These are phyloP conservation scores for Podospora didyma DNA, from an alignment of 495 filamentous ascomycete species.

Conservation along the genomic window DNA sequence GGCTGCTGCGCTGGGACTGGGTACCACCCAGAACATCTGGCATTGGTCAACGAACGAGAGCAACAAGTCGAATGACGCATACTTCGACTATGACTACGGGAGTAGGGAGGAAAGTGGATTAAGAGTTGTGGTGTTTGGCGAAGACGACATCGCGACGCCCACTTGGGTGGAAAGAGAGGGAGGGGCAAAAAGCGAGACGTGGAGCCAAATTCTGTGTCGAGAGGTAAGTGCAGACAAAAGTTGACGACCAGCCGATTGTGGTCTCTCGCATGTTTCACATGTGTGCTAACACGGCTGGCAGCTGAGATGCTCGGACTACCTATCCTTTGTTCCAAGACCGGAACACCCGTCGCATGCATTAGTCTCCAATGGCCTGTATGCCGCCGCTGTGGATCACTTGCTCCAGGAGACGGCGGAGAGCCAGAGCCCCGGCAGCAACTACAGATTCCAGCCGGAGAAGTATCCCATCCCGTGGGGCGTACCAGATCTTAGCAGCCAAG, in stretches of 20 bases:
- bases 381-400: conserved; percentile 17
- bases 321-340: conserved; percentile 27
- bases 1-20: not conserved
- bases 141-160: conserved; percentile 27
- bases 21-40: conserved; percentile 2
- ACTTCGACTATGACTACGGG: not conserved
- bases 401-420: conserved; percentile 5
- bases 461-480: conserved; percentile 24
- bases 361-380: conserved; percentile 32
- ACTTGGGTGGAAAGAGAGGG: conserved; percentile 6
- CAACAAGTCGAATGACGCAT: not conserved
- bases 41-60: conserved; percentile 16
- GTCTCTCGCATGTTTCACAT: no score
- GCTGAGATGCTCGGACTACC: conserved; percentile 30
- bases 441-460: conserved; percentile 32
- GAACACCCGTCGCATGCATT: conserved; percentile 19
- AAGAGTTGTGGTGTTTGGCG: conserved; percentile 32
- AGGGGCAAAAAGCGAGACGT: conserved; percentile 10
- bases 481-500: conserved; percentile 38
- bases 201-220: conserved; percentile 26
- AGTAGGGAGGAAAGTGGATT: conserved; percentile 7
- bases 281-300: conserved; percentile 13
- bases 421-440: conserved; percentile 26
- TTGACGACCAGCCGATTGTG: no score
- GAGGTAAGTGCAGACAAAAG: conserved; percentile 13